Conservation (phyloP, 176 grass and related monocot genomes). For the Oryza officinalis region DNA sequence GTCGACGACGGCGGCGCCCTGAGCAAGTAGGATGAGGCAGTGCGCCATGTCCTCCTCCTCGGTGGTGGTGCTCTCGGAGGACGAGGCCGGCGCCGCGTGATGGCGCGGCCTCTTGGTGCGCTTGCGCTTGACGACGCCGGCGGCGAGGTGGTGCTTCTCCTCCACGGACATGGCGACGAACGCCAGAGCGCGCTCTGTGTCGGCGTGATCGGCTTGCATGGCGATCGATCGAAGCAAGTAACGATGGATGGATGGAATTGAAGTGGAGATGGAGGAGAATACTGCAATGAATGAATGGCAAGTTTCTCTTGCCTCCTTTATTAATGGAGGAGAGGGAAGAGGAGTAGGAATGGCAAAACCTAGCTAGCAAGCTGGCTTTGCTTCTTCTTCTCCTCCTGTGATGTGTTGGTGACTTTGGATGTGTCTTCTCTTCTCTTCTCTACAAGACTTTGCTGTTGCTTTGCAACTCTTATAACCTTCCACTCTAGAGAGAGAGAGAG, state of each 20-base stretch:
- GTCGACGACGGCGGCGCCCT: conserved; percentile 29
- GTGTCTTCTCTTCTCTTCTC: background rate
- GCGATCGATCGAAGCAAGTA: background rate
- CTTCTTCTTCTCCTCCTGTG: background rate
- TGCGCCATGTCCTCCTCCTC: conserved; percentile 81
- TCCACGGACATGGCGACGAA: conserved; percentile 6
- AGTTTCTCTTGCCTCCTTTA: conserved; percentile 47
- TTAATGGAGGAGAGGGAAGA: conserved; percentile 23
- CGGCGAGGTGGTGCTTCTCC: conserved; percentile 22
- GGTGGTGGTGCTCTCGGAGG: conserved; percentile 59
- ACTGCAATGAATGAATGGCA: conserved; percentile 35
- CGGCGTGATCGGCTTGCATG: background rate
- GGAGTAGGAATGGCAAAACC: conserved; percentile 7
- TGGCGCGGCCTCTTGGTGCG: conserved; percentile 57
- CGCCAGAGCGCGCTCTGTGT: background rate
- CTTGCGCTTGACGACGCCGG: conserved; percentile 48
- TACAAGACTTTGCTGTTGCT: conserved; percentile 21
- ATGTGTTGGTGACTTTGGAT: background rate
- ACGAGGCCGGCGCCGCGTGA: conserved; percentile 33
- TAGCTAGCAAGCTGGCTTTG: conserved; percentile 12
- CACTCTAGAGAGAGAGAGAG: conserved; percentile 9
- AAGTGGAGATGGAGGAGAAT: background rate
- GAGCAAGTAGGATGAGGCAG: conserved; percentile 85
- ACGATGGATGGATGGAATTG: background rate
- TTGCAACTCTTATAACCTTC: conserved; percentile 41